A percentile compares a stretch with the other conserved stretches of the same genome.
Conservation (phyloP, 495 filamentous ascomycete genomes). For the Daldinia childiae region DNA sequence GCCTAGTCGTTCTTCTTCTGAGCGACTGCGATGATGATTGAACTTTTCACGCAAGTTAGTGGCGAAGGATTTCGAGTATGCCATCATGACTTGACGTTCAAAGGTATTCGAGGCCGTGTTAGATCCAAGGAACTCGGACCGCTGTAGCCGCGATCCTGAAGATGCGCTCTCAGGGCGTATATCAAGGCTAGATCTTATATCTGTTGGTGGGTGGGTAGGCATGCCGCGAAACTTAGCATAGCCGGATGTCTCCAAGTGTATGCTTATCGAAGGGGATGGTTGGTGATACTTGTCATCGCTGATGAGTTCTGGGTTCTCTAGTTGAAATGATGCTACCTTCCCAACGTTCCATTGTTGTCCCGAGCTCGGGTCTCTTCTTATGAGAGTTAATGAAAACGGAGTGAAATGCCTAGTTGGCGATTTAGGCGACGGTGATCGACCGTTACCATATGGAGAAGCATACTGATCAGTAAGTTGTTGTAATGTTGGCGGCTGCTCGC, state of each 20-base stretch:
- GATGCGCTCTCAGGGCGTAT: conserved; percentile 44
- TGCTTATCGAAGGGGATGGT: conserved; percentile 52
- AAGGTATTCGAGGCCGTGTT: conserved; percentile 49
- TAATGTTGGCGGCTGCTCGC: not conserved
- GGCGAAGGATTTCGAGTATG: conserved; percentile 56
- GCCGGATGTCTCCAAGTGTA: conserved; percentile 58
- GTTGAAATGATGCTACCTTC: conserved; percentile 65
- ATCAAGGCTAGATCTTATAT: conserved; percentile 44
- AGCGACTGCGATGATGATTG: conserved; percentile 43
- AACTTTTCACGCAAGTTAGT: conserved; percentile 55
- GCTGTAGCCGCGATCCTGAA: conserved; percentile 34
- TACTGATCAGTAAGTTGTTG: conserved; percentile 7
- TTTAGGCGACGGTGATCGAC: conserved; percentile 34
- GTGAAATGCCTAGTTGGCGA: conserved; percentile 40
- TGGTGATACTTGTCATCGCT: conserved; percentile 59
- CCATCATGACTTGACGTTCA: conserved; percentile 60
- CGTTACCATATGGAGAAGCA: not conserved
- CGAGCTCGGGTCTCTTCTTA: conserved; percentile 83
- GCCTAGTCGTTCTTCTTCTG: conserved; percentile 22
- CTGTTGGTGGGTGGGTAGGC: conserved; percentile 46
- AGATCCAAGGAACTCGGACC: conserved; percentile 5
- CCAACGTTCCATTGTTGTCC: conserved; percentile 91
- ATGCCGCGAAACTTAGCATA: conserved; percentile 61
- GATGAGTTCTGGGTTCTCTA: conserved; percentile 66
- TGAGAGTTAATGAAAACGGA: conserved; percentile 77